Percentiles rank a stretch among this genome's conserved stretches.
phyloP scores from a whole-genome alignment of 2,329 filamentous ascomycete genomes.

The Aureobasidium mangrovei region DNA sequence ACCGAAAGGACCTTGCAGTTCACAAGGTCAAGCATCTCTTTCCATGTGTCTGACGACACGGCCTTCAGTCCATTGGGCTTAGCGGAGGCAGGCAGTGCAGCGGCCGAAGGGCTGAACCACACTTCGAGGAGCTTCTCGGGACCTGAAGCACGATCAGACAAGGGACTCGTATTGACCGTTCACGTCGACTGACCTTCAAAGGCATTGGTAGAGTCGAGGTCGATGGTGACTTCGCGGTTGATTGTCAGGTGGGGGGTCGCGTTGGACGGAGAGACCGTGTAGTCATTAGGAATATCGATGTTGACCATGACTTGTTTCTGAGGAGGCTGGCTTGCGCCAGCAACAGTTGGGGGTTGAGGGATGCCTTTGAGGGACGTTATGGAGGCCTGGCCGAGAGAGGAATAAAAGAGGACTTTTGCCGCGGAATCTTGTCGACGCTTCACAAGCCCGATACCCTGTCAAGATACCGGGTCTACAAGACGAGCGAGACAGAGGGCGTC shows the following conservation, averaged over 20 bases:
- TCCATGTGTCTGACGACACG: conserved; percentile 78
- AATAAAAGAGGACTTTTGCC: conserved; percentile 71
- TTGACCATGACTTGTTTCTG: conserved; percentile 60
- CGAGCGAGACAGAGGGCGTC: conserved; percentile 33
- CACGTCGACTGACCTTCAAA: conserved; percentile 58
- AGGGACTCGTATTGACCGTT: background rate
- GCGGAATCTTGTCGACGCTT: conserved; percentile 75
- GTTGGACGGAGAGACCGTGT: conserved; percentile 66
- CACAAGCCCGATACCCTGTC: conserved; percentile 70
- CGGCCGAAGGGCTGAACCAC: conserved; percentile 82
- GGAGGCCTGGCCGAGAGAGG: conserved; percentile 79
- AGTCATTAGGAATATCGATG: conserved; percentile 69
- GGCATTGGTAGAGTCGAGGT: conserved; percentile 89
- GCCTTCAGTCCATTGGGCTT: conserved; percentile 74
- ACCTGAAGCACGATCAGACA: conserved; percentile 28
- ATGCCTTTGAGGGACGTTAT: conserved; percentile 72
- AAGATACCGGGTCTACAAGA: conserved; percentile 78
- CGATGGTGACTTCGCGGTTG: conserved; percentile 87
- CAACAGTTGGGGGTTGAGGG: conserved; percentile 51
- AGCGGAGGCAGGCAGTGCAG: conserved; percentile 60
- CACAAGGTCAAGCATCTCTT: conserved; percentile 93
- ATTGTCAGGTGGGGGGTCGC: conserved; percentile 88
- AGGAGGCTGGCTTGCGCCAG: conserved; percentile 80
- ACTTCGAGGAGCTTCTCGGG: conserved; percentile 98
- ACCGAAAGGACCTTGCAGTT: conserved; percentile 97